phyloP scores from a whole-genome alignment of 345 rosid genomes.

The Euphorbia tirucalli region DNA sequence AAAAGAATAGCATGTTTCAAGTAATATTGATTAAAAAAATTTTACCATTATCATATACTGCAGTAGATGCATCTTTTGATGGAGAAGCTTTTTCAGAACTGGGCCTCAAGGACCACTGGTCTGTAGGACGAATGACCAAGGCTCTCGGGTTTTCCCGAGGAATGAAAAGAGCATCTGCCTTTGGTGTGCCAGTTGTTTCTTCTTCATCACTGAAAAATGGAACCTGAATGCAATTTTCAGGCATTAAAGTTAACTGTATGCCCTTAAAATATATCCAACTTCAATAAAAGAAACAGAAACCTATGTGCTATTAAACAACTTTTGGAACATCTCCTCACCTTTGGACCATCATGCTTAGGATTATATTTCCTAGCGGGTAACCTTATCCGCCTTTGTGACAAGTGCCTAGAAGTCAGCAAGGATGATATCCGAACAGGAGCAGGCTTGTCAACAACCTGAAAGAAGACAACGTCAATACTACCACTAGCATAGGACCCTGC shows the following conservation, averaged over 20 bases:
- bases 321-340: conserved; percentile 41
- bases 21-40: neutral
- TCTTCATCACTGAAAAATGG: conserved; percentile 85
- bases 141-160: conserved; percentile 97
- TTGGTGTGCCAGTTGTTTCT: conserved; percentile 74
- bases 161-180: conserved; percentile 80
- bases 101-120: conserved; percentile 48
- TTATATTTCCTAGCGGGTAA: conserved; percentile 77
- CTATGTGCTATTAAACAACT: neutral
- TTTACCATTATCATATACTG: conserved; percentile 52
- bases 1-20: neutral
- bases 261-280: neutral
- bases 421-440: conserved; percentile 74
- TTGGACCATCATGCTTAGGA: conserved; percentile 62
- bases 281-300: neutral
- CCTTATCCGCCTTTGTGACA: conserved; percentile 66
- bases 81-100: conserved; percentile 48
- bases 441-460: conserved; percentile 80
- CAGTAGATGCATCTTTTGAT: conserved; percentile 38
- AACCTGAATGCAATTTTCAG: conserved; percentile 47
- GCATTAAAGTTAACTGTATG: neutral
- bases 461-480: conserved; percentile 2
- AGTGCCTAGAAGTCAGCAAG: conserved; percentile 73
- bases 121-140: conserved; percentile 64
- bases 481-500: neutral